Evolutionary conservation across 805 yeast species (phyloP).

Genomic region (Teunomyces pallodes): DNA sequence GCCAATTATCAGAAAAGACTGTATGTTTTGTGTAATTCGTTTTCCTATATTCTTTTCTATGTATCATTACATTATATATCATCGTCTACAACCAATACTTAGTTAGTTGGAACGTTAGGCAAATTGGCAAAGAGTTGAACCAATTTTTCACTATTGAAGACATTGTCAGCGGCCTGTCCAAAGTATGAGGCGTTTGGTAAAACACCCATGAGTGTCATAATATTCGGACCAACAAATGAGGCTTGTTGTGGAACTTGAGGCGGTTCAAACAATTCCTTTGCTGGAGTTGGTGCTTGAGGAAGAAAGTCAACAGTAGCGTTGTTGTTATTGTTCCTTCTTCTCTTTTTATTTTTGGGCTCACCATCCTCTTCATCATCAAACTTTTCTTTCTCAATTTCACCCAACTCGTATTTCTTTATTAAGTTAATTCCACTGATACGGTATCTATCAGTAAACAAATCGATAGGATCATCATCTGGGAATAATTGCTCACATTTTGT

Average conservation of each 20-base stretch:
- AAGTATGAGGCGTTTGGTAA: constrained; percentile 63
- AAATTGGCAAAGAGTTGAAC: constrained; percentile 39
- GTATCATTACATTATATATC: neutral
- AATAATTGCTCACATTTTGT: constrained; percentile 63
- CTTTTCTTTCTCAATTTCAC: constrained; percentile 19
- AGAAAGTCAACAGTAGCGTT: neutral
- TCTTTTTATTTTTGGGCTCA: constrained; percentile 9
- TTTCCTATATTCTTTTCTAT: neutral
- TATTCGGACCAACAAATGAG: constrained; percentile 11
- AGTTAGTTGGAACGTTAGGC: constrained; percentile 19
- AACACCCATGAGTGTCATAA: constrained; percentile 13
- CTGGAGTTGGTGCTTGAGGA: neutral
- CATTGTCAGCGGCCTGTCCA: constrained; percentile 42
- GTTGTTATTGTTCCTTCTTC: constrained; percentile 2
- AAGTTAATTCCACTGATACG: constrained; percentile 36
- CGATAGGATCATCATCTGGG: constrained; percentile 53
- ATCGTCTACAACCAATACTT: neutral
- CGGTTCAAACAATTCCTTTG: neutral
- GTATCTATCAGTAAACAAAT: constrained; percentile 38
- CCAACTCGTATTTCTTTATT: constrained; percentile 36
- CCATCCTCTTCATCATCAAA: constrained; percentile 19
- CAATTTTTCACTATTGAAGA: constrained; percentile 55
- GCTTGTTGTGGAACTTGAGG: constrained; percentile 6
- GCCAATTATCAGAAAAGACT: neutral
- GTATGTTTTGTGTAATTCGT: too few relatives aligned